A percentile compares a stretch with the other conserved stretches of the same genome.
Evolutionary conservation across 2,329 filamentous ascomycete species (phyloP).

Genomic region (Basipetospora chlamydospora): DNA sequence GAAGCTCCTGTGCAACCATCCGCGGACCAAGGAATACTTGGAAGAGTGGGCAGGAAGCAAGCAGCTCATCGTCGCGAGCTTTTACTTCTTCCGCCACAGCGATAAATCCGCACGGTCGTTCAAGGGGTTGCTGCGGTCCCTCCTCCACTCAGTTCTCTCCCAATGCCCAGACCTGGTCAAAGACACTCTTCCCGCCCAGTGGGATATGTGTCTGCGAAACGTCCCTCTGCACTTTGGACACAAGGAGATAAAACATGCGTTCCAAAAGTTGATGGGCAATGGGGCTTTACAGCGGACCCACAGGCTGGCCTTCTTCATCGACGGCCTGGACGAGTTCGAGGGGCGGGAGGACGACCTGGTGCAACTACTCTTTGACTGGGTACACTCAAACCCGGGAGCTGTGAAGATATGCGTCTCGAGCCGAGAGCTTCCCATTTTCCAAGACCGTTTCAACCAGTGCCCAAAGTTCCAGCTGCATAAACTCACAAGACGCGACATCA

Average conservation of each 20-base stretch:
- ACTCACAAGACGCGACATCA: not conserved
- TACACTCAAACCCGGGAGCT: not conserved
- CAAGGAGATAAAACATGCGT: not conserved
- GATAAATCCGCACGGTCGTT: not conserved
- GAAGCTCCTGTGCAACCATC: constrained; percentile 3
- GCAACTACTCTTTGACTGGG: not conserved
- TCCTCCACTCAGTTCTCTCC: not conserved
- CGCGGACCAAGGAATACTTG: not conserved
- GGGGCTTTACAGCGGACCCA: not conserved
- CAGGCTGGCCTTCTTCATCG: not conserved
- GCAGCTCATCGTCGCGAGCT: constrained; percentile 1
- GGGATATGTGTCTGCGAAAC: not conserved
- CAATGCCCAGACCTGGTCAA: not conserved
- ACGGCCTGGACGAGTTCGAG: constrained; percentile 5
- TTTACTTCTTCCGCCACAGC: constrained; percentile 5
- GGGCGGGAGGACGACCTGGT: constrained; percentile 3
- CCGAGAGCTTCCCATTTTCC: not conserved
- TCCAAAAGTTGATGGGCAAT: not conserved
- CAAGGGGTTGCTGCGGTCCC: not conserved
- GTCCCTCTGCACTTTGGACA: not conserved
- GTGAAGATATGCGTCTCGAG: not conserved
- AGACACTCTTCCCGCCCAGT: not conserved
- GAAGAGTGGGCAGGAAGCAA: constrained; percentile 4
- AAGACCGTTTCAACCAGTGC: not conserved
- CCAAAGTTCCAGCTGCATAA: not conserved